Evolutionary conservation across 2,329 filamentous ascomycete species (phyloP), one percentile per base, ranked within the genome.

Genomic region (Pseudogymnoascus destructans): DNA sequence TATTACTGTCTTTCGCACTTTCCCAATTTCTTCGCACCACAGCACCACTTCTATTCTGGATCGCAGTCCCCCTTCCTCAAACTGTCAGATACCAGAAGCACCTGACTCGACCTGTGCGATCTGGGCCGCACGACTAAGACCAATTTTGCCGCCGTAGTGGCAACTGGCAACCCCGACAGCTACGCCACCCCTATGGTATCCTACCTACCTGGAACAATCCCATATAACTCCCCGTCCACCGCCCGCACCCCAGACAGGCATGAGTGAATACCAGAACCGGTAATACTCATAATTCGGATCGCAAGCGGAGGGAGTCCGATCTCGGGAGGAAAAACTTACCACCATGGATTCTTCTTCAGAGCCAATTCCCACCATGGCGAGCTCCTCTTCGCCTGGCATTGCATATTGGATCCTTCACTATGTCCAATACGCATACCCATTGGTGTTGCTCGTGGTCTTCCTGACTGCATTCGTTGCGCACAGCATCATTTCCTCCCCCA

Each of bases 401-500:
- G 40, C 61, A 8, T 35, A 55, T 17, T 23, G 49, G n/a, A 60
- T 70, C 23, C 59, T 70, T 42, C 62, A 68, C 15, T 40, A 64
- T n/a, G 61, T 67, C 4, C 69, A 69, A 35, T 70, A 69, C 68
- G 73, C 77, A 64, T 86, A 82, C 63, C 83, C 85, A 10, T 79
- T 86, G 65, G 69, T 84, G 59, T 73, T 87, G 60, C 74, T 87
- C 58, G 63, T 81, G 64, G 76, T 86, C 67, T 88, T 87, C 69
- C 71, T 85, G 55, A 69, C 75, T 61, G 77, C 78, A 62, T 86
- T 87, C 67, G 76, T 84, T 59, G 67, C 74, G 63, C 79, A 79
- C 68, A 84, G 82, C 65, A 77, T 87, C 62, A 67, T 77, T 61
- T 73, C 76, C 17, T 71, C 72, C 64, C 76, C 70, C 63, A 73